Evolutionary conservation across 2,329 filamentous ascomycete genomes (phyloP), one percentile per base, ranked within the genome.

Genomic region (Aspergillus sp.): DNA sequence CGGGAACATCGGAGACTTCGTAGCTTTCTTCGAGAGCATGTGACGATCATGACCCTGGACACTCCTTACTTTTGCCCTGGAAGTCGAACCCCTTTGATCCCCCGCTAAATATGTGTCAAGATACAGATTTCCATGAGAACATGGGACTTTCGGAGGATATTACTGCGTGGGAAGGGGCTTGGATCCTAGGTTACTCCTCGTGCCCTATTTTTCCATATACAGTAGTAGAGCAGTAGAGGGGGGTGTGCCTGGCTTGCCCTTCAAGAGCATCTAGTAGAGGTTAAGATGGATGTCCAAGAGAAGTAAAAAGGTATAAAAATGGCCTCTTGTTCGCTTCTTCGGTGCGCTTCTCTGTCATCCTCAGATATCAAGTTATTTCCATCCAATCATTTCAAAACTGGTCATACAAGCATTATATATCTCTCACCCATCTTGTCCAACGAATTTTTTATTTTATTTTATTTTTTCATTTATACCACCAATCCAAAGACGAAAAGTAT

Each of bases 211-310:
- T n/a, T 3, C 15, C 18, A 5, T 20, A 13, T 20, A 5, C 34
- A 51, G 22, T 22, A 9, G 20, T 3, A 50, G 22, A 26, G 17
- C 20, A 42, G 38, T 18, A 36, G 48, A 54, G 52, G 52, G 36
- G 52, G 44, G 36, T 34, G 43, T 41, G n/a, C 54, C 43, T 56
- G 32, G 41, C 17, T 44, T 41, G 24, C 47, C 54, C 41, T 52
- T 15, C 41, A 30, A 22, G 22, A 20, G 44, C 20, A 15, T 34
- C 24, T 20, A 36, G 39, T 20, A 34, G 24, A 30, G n/a, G 17
- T 15, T 11, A 11, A 9, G 22, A 22, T 32, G 17, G 13, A 18
- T 11, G 3, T 17, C 43, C 6, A n/a, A 39, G 15, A 6, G 26
- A 12, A 17, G n/a, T 13, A 4, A 17, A 17, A 43, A 26, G 39